Evolutionary conservation across 768 basidiomycete genomes (phyloP).

Genomic region (Lactarius vividus): DNA sequence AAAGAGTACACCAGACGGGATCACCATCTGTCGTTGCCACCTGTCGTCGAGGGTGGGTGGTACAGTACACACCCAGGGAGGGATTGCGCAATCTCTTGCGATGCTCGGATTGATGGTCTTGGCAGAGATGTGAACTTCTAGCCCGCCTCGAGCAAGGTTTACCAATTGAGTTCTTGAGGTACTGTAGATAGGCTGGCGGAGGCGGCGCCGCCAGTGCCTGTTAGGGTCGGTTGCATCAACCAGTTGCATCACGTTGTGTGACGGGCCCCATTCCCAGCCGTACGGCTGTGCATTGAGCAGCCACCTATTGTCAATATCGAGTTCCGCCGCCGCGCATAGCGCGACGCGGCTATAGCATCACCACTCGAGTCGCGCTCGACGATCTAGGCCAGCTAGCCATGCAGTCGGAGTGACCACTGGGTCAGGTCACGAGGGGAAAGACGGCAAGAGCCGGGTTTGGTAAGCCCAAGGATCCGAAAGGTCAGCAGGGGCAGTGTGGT

Average conservation of each 20-base stretch:
- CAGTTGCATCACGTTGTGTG: neutral
- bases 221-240: slow-evolving; percentile 4
- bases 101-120: neutral
- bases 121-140: slow-evolving; percentile 6
- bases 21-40: neutral
- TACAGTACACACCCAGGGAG: neutral
- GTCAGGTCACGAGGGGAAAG: slow-evolving; percentile 16
- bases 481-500: slow-evolving; percentile 12
- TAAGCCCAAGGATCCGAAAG: slow-evolving; percentile 7
- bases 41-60: neutral
- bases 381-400: slow-evolving; percentile 3
- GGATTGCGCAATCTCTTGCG: neutral
- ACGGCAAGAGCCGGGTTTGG: slow-evolving; percentile 6
- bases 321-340: neutral
- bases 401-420: slow-evolving; percentile 7
- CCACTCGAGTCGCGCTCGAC: neutral
- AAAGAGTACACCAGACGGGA: neutral
- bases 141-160: slow-evolving; percentile 12
- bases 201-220: neutral
- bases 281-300: neutral
- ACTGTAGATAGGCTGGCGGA: neutral
- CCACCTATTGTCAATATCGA: neutral
- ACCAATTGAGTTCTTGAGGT: neutral
- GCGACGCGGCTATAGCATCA: neutral
- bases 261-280: neutral